Evolutionary conservation across 1,139 yeast species (phyloP).

Genomic region (Yamadazyma taylorii): DNA sequence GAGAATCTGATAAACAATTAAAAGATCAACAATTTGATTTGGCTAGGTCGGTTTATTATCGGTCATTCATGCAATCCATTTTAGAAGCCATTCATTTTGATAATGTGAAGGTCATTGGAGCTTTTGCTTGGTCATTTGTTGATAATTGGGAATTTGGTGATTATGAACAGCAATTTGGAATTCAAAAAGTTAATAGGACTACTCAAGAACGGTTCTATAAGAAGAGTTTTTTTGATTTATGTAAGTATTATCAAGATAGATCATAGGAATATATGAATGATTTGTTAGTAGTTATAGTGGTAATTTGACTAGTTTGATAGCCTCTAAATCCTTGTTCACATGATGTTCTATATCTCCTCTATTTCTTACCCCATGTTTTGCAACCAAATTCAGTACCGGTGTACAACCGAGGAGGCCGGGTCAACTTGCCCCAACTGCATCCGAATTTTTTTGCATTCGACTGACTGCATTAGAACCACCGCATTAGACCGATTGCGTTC

Average conservation of each 20-base stretch:
- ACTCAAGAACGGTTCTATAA: constrained; percentile 31
- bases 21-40: constrained; percentile 29
- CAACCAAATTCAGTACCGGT: no score
- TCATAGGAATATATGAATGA: no score
- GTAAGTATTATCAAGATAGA: constrained; percentile 19
- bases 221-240: constrained; percentile 30
- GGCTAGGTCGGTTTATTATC: constrained; percentile 29
- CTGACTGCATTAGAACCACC: no score
- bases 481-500: no score
- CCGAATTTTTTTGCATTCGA: no score
- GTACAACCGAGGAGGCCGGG: no score
- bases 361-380: no score
- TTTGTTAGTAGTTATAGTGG: no score
- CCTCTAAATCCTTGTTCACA: no score
- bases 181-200: constrained; percentile 33
- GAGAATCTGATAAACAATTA: constrained; percentile 25
- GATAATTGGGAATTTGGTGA: constrained; percentile 36
- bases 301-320: no score
- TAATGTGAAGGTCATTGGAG: constrained; percentile 29
- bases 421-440: no score
- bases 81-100: constrained; percentile 26
- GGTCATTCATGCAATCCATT: constrained; percentile 27
- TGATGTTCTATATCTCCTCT: no score
- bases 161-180: constrained; percentile 31
- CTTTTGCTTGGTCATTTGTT: constrained; percentile 35